Base-by-base conservation (phyloP, 176 grass and related monocot genomes). In the Oryza nivara region DNA sequence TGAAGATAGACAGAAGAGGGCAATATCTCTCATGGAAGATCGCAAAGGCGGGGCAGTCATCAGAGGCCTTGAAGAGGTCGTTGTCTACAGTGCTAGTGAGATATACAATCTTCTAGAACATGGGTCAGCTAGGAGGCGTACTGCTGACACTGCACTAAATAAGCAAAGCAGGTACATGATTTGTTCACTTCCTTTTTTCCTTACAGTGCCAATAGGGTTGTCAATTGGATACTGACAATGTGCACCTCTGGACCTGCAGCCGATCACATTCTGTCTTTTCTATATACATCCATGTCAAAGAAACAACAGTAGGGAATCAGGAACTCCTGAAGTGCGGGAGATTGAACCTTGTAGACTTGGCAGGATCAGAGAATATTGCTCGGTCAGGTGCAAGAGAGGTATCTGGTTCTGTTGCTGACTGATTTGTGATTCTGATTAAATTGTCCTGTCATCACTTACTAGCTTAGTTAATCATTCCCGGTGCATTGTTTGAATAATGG, bases 321-420 rank as follows among this genome's bases (percentile, higher is more conserved):
- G 92, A 97, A 73, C 78, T 97, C 68, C 83, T 94, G 69, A 94
- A 89, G 72, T 94, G 82, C 72, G 95, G 95, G 74, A 86, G 95
- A 86, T 77, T 97, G 70, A 94, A 88, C 84, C 92, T 97, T 89
- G 95, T 97, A 80, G 95, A 97, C 80, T 91, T 97, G 88, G 95
- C 95, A 48, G 95, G 95, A 74, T 97, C 95, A 51, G 92, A 97
- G 71, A 97, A 90, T 82, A 94, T 97, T 67, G 89, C 78, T 66
- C 90, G 92, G 74, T 94, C 95, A 61, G 95, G 92, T 74, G 90
- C 86, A 77, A 92, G 70, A 97, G 92, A 97, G 90, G 92, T 97
- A 92, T n/a, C 17, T 75, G 9, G 56, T 76, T 80, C 46, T 47
- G 54, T 56, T 77, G 13, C 10, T 58, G 72, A 58, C 36, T 44